Evolutionary conservation across 768 basidiomycete genomes (phyloP), one percentile per base, ranked within the genome.

Genomic region (Lanmaoa rubissima): DNA sequence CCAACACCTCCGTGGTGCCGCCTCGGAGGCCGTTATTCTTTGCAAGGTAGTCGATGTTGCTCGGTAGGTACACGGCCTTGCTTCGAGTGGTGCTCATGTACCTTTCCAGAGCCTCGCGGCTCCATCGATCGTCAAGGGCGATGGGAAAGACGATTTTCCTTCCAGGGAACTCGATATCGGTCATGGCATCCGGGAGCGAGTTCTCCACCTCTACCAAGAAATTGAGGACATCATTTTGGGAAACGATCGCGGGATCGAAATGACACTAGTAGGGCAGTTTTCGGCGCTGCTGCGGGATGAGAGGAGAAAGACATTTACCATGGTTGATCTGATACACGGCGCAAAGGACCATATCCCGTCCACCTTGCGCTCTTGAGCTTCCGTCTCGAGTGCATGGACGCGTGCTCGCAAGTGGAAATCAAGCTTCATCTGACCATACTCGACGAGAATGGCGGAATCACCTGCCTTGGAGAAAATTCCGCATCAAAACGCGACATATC

Each of bases 31-130:
- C 85, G 60, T 86, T 87, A 43, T 85, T 86, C 39, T 71, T 73
- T 1, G 84, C 84, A 2, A 88, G 76, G 61, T 88, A 88, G 39
- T 85, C 82, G 36, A 87, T 71, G 60, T 90, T 88, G 65, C 81
- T 84, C 0, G 86, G 87, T 0, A 90, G 71, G 67, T 88, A 90
- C 1, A 82, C 82, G 0, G 86, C 86, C 48, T 78, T 78, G 46
- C 79, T 75, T 11, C 87, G 74, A 0, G 74, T 80, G 0, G 80
- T 78, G 8, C 67, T 70, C 79, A 81, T 84, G 65, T 90, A 87
- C 21, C 80, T 75, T 43, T 77, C 66, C 28, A 87, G 71, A 5
- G 85, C 84, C 12, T 82, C 82, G 10, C 73, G 73, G 56, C 67
- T 79, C 79, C 84, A 82, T 6, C 73, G 74, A 62, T 88, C 87